phyloP scores from a whole-genome alignment of 768 basidiomycete species.

The Russula lepida region DNA sequence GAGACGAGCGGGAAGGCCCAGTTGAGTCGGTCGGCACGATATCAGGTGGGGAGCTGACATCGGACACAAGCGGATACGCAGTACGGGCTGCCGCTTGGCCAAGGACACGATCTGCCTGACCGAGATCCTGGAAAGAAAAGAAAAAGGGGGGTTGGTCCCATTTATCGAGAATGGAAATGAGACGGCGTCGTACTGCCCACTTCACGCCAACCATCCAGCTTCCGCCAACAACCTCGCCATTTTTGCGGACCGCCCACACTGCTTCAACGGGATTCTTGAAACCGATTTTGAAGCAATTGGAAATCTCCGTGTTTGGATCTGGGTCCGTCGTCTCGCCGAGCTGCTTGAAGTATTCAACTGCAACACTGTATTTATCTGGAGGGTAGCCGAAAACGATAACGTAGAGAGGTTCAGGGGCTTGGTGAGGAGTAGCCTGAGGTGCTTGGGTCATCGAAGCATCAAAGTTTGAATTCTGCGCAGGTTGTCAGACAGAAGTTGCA shows the following conservation, averaged over 20 bases:
- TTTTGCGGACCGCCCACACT: constrained; percentile 69
- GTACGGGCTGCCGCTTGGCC: constrained; percentile 28
- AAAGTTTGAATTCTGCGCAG: constrained; percentile 32
- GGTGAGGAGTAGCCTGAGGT: constrained; percentile 15
- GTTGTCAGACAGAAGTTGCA: background rate
- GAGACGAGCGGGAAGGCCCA: constrained; percentile 24
- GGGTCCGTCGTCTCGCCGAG: constrained; percentile 65
- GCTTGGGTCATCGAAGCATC: constrained; percentile 29
- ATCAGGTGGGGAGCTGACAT: constrained; percentile 17
- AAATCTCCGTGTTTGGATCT: constrained; percentile 56
- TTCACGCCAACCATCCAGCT: constrained; percentile 82
- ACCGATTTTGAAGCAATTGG: constrained; percentile 77
- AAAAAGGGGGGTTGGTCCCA: background rate
- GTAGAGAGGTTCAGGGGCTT: constrained; percentile 41
- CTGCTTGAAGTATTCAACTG: constrained; percentile 66
- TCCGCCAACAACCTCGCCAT: constrained; percentile 68
- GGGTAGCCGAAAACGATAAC: constrained; percentile 89
- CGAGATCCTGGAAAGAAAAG: constrained; percentile 41
- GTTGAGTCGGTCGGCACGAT: constrained; percentile 18
- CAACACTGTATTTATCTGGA: constrained; percentile 61
- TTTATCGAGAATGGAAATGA: background rate
- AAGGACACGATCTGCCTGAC: constrained; percentile 47
- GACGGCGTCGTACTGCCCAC: constrained; percentile 62
- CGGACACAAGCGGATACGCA: constrained; percentile 18
- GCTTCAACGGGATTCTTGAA: constrained; percentile 67